Evolutionary conservation across 1,139 yeast species (phyloP).

Genomic region (Nakaseomyces kungkrabaensis): DNA sequence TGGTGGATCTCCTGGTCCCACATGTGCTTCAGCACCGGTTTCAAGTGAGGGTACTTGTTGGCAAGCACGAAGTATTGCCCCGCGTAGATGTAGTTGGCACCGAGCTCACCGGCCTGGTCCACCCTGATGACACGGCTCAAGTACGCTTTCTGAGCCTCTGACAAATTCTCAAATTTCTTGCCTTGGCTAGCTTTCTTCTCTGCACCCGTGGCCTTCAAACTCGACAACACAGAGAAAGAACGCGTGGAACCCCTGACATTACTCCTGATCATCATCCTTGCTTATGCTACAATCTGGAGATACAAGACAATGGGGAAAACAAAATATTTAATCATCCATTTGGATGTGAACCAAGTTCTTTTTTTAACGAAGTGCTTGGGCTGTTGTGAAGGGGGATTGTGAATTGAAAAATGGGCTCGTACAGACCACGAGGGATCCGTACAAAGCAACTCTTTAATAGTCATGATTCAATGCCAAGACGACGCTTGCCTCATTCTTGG

Average conservation of each 20-base stretch:
- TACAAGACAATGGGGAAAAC: too few species aligned
- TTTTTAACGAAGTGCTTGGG: too few species aligned
- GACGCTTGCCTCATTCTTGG: not conserved
- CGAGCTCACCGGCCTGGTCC: conserved; percentile 98
- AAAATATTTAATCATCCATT: too few species aligned
- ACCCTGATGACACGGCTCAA: conserved; percentile 75
- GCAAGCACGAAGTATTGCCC: conserved; percentile 82
- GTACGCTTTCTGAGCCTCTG: conserved; percentile 57
- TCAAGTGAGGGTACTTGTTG: conserved; percentile 57
- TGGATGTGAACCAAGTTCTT: too few species aligned
- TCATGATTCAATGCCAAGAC: not conserved
- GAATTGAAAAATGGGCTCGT: too few species aligned
- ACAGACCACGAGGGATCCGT: not conserved
- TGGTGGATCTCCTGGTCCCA: conserved; percentile 97
- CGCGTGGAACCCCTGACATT: conserved; percentile 3
- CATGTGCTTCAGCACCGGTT: conserved; percentile 78
- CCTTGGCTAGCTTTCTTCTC: conserved; percentile 6
- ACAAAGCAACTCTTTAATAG: not conserved
- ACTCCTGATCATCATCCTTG: not conserved
- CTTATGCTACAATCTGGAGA: too few species aligned
- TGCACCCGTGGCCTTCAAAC: conserved; percentile 7
- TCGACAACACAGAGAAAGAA: conserved; percentile 10
- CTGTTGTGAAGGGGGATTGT: too few species aligned
- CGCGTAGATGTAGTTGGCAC: conserved; percentile 85
- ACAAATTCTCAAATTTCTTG: conserved; percentile 28